Conservation (phyloP, 2,329 filamentous ascomycete genomes). For the Aspergillus calidoustus region DNA sequence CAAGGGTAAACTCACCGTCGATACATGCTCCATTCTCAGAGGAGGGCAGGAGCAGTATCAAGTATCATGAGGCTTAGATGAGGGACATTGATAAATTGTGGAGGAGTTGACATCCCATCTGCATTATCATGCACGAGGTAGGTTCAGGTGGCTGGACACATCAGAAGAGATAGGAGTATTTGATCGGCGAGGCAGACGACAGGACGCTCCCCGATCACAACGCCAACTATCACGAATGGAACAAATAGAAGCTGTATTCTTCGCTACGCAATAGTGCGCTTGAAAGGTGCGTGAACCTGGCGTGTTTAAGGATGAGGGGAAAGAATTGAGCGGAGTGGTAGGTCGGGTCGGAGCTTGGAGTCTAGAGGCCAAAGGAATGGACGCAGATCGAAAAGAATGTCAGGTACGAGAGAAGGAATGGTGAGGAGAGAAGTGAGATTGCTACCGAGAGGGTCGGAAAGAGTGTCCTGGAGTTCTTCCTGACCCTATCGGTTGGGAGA, state of each 20-base stretch:
- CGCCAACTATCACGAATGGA: slow-evolving; percentile 10
- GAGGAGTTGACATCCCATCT: slow-evolving; percentile 39
- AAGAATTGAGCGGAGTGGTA: slow-evolving; percentile 4
- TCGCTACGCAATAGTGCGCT: background rate
- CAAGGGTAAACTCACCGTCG: slow-evolving; percentile 38
- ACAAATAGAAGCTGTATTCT: slow-evolving; percentile 8
- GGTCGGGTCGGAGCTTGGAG: slow-evolving; percentile 16
- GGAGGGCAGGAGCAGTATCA: slow-evolving; percentile 34
- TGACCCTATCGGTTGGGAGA: slow-evolving; percentile 10
- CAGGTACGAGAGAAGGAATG: slow-evolving; percentile 18
- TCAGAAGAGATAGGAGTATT: slow-evolving; percentile 20
- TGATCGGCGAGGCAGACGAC: background rate
- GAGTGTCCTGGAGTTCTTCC: slow-evolving; percentile 4
- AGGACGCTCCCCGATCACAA: slow-evolving; percentile 1
- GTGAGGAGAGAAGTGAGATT: slow-evolving; percentile 16
- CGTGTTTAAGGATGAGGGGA: slow-evolving; percentile 23
- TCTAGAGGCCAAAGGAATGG: slow-evolving; percentile 23
- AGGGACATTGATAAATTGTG: slow-evolving; percentile 36
- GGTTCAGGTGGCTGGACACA: slow-evolving; percentile 24
- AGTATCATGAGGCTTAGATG: slow-evolving; percentile 39
- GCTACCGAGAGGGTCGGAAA: slow-evolving; percentile 12
- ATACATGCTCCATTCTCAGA: slow-evolving; percentile 48
- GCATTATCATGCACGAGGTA: slow-evolving; percentile 32
- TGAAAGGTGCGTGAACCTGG: slow-evolving; percentile 13
- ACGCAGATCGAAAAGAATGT: slow-evolving; percentile 25